Conservation (phyloP, 2,329 filamentous ascomycete species). For the Aureobasidium sp. region DNA sequence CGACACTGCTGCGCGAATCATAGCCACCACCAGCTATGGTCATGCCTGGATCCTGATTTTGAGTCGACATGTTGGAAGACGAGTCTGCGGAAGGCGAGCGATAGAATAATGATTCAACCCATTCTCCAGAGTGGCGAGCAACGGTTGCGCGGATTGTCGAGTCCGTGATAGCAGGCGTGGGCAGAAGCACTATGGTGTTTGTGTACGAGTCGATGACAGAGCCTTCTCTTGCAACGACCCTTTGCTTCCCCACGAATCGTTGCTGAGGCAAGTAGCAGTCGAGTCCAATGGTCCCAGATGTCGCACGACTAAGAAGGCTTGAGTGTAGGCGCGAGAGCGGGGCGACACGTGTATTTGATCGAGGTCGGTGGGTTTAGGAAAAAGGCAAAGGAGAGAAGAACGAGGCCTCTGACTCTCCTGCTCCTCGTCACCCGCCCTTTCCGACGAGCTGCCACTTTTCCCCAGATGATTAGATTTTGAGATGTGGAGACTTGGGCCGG, state of each 20-base stretch:
- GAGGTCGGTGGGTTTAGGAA: background rate
- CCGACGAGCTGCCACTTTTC: slow-evolving; percentile 11
- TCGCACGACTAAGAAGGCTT: background rate
- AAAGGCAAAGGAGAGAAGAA: slow-evolving; percentile 7
- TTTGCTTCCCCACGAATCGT: background rate
- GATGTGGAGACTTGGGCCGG: slow-evolving; percentile 11
- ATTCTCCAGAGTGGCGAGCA: slow-evolving; percentile 2
- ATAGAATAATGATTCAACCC: slow-evolving; percentile 1
- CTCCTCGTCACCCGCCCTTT: slow-evolving; percentile 3
- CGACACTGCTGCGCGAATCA: slow-evolving; percentile 33
- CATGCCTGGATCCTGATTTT: background rate
- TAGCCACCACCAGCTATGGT: slow-evolving; percentile 9
- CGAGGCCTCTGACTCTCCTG: slow-evolving; percentile 1
- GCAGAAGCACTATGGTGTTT: background rate
- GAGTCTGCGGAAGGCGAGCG: slow-evolving; percentile 2
- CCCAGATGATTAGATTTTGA: slow-evolving; percentile 12
- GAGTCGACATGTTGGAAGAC: slow-evolving; percentile 8
- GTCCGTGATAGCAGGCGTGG: background rate
- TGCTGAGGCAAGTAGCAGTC: background rate
- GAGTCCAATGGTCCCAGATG: background rate
- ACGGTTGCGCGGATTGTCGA: background rate
- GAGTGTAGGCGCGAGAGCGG: background rate
- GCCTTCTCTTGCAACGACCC: slow-evolving; percentile 1
- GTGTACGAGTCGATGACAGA: background rate
- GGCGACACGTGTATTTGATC: slow-evolving; percentile 13